Base-by-base conservation (phyloP, 805 yeast species). In the Starmerella bacillaris region DNA sequence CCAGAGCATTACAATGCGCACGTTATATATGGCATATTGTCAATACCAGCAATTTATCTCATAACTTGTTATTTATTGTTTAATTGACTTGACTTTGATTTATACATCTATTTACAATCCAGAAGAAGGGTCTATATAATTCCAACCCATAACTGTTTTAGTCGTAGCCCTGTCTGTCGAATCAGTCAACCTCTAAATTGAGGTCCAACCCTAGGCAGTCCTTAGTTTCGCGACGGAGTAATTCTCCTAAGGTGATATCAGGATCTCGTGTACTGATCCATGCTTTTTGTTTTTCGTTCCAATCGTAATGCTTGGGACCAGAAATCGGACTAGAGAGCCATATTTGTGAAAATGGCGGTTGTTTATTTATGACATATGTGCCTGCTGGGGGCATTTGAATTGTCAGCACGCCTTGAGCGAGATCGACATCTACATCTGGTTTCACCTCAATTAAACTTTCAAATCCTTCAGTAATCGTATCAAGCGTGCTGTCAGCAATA, bases 291-390 rank as follows among this genome's bases (percentile, higher is more conserved):
- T 78, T 78, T 28, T 70, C 65, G 29, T 77, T 63, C 42, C 67
- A 69, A 53, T 89, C 96, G 49, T 71, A 78, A 29, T 68, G 51
- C 51, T 83, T 82, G 4, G 98, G 98, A 0, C 98, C 98, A 5
- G 92, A 77, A 3, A 82, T 51, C 0, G 99, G 99, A 30, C 93
- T 78, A 39, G 92, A 72, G 35, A 86, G 64, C 99, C 99, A 89
- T 21, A 89, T 76, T 55, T 89, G 99, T 57, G 79, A 77, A 58
- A 83, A 89, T 3, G 98, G 95, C 1, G 98, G 98, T 57, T 89
- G 96, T 51, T 83, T 86, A 60, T 89, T 89, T 51, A 89, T 74
- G 20, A 89, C 93, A 52, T 89, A 89, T 0, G 84, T 68, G 2
- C 95, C 96, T 14, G 63, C 60, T 1, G 72, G 68, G 3, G 86